Evolutionary conservation across 2,329 filamentous ascomycete genomes (phyloP).

Genomic region (Cytospora leucostoma): DNA sequence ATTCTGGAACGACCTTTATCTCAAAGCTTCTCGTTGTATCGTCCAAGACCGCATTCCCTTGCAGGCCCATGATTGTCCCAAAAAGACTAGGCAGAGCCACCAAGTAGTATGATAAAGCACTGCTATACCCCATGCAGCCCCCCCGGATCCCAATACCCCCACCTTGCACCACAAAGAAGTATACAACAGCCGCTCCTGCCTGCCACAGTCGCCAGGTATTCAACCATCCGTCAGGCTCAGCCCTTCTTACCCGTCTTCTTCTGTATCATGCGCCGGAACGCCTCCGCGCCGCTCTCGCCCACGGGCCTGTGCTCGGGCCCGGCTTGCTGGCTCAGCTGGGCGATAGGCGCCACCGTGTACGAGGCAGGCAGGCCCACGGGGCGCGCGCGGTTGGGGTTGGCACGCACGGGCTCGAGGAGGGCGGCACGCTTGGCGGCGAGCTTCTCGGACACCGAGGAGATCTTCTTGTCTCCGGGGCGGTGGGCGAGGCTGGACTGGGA

Average conservation of each 20-base stretch:
- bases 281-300: conserved; percentile 63
- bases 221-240: not conserved
- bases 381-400: conserved; percentile 57
- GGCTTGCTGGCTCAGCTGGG: conserved; percentile 60
- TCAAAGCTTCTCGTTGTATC: no score
- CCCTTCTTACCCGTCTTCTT: conserved; percentile 56
- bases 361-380: conserved; percentile 56
- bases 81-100: no score
- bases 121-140: no score
- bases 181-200: not conserved
- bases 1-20: no score
- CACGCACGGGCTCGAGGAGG: conserved; percentile 54
- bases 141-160: no score
- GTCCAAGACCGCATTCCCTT: no score
- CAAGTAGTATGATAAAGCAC: no score
- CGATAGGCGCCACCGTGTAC: conserved; percentile 60
- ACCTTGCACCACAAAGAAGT: not conserved
- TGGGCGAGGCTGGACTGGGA: conserved; percentile 47
- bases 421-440: conserved; percentile 31
- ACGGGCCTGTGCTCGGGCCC: conserved; percentile 59
- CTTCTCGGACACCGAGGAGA: conserved; percentile 34
- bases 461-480: conserved; percentile 42
- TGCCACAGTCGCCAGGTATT: not conserved
- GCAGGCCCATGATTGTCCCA: no score
- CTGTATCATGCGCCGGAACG: conserved; percentile 66